Base-by-base conservation (phyloP, 2,329 filamentous ascomycete genomes). In the Penicillium sp. region DNA sequence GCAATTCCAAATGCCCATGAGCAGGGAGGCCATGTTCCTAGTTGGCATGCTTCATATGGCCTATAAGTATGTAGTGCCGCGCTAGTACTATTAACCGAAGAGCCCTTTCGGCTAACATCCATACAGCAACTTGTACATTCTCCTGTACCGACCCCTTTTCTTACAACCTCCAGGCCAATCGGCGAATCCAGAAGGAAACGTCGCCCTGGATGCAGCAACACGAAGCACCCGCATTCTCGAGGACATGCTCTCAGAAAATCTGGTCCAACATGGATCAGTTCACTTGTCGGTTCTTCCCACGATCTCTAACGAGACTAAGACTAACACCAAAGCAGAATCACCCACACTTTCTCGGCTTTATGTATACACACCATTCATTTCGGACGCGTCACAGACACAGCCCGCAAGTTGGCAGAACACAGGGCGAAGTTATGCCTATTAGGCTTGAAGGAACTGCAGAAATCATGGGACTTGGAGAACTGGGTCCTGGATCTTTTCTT, bases 401-500 rank as follows among this genome's bases (percentile, higher is more conserved):
- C 73, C 2, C 66, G 73, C 6, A 75, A 75, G n/a, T 66, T 80
- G 1, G 76, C 78, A 15, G 78, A 80, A 54, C 75, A 79, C 51
- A 70, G 79, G 27, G 77, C 78, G 0, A 75, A 79, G n/a, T 56
- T 80, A 0, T 80, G 78, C 53, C 63, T 80, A 0, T 59, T 81
- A 18, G 77, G 78, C 0, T 59, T 80, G 0, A 73, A 78, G 47
- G 79, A 81, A 55, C 60, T 80, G 9, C 79, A 80, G 53, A 77
- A 75, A 50, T 77, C 75, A 0, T 81, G 78, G 79, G 77, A 79
- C 46, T 63, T 80, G 9, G 77, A 77, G 15, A 80, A 80, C 51
- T 77, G 76, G 75, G 74, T 80, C 0, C 60, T 80, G 3, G 71
- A 80, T 56, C 64, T 80, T 0, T 81, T 81, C 55, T 78, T 80